phyloP scores from a whole-genome alignment of 2,329 filamentous ascomycete genomes.

The Epichloe uncinata region DNA sequence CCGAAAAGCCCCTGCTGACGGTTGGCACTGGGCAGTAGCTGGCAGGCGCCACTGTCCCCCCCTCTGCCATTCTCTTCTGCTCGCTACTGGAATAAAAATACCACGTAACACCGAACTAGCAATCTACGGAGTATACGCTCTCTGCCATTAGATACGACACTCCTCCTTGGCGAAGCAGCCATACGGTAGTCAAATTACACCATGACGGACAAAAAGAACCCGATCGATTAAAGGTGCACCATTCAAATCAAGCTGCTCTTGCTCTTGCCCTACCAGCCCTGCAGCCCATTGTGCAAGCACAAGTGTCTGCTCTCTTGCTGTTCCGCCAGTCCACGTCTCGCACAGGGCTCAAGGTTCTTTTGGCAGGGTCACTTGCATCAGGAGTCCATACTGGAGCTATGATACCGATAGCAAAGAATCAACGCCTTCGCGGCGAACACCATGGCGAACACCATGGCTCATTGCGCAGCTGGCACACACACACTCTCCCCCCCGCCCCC shows the following conservation, averaged over 20 bases:
- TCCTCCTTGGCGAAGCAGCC: too few relatives aligned
- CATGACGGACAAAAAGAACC: background rate
- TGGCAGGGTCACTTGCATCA: too few relatives aligned
- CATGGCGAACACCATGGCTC: too few relatives aligned
- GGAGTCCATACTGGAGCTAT: too few relatives aligned
- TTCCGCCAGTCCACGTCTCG: too few relatives aligned
- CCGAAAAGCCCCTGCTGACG: background rate
- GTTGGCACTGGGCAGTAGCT: background rate
- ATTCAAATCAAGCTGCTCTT: background rate
- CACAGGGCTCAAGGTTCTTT: too few relatives aligned
- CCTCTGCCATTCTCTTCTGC: background rate
- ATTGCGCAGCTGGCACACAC: background rate
- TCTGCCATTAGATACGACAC: too few relatives aligned
- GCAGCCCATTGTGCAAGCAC: background rate
- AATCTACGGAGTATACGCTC: too few relatives aligned
- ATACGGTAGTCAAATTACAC: too few relatives aligned
- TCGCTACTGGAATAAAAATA: background rate
- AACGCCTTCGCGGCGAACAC: background rate
- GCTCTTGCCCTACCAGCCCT: background rate
- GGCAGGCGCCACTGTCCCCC: background rate
- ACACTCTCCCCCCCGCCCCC: background rate
- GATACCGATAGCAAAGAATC: background rate
- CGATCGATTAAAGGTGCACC: background rate
- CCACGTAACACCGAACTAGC: too few relatives aligned
- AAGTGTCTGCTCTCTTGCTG: background rate